Conservation (phyloP, 306 rosid species). For the Acacia melanoxylon region DNA sequence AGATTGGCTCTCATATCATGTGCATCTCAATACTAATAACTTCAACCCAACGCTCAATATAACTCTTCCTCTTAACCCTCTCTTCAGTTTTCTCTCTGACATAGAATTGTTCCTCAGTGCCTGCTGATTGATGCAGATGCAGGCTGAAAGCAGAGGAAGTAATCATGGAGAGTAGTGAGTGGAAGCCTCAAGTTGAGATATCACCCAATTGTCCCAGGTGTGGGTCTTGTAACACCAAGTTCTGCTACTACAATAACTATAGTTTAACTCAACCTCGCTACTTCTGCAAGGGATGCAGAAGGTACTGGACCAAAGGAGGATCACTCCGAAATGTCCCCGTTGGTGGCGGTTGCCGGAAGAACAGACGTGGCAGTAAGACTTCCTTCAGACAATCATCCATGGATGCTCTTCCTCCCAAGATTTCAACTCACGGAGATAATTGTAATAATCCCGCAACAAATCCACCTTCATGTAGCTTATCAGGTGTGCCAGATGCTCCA, state of each 20-base stretch:
- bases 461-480: slow-evolving; percentile 34
- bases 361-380: slow-evolving; percentile 39
- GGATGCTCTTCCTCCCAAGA: not conserved
- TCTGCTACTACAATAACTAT: slow-evolving; percentile 87
- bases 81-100: slow-evolving; percentile 1
- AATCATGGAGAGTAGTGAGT: slow-evolving; percentile 62
- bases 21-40: slow-evolving; percentile 25
- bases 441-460: not conserved
- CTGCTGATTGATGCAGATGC: slow-evolving; percentile 5
- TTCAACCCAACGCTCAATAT: slow-evolving; percentile 5
- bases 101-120: not conserved
- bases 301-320: slow-evolving; percentile 90
- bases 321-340: slow-evolving; percentile 76
- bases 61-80: slow-evolving; percentile 25
- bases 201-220: slow-evolving; percentile 77
- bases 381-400: slow-evolving; percentile 35
- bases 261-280: slow-evolving; percentile 82
- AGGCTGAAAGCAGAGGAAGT: slow-evolving; percentile 9
- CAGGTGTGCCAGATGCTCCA: slow-evolving; percentile 46
- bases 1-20: slow-evolving; percentile 32
- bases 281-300: slow-evolving; percentile 80
- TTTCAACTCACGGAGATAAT: not conserved
- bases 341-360: slow-evolving; percentile 63
- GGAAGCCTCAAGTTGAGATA: slow-evolving; percentile 65
- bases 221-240: slow-evolving; percentile 78